phyloP scores from a whole-genome alignment of 352 stramenopile species.

The Pythium myriotylum region DNA sequence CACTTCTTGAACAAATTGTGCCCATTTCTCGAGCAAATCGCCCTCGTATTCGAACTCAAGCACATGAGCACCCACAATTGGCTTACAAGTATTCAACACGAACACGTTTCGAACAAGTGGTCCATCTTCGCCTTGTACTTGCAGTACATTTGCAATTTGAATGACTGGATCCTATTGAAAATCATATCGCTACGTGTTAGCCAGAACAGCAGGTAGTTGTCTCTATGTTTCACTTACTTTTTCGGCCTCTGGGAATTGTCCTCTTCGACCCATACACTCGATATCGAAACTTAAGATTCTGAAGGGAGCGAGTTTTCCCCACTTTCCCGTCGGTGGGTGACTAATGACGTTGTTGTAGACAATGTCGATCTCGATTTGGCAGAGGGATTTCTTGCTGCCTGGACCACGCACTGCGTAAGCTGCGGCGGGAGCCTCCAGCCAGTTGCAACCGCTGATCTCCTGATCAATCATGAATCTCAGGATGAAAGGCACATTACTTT shows the following conservation, averaged over 20 bases:
- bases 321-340: conserved; percentile 93
- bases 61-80: conserved; percentile 98
- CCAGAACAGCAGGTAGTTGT: no score
- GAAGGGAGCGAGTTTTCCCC: conserved; percentile 97
- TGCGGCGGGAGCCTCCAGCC: conserved; percentile 93
- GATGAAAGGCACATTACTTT: conserved; percentile 99
- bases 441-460: conserved; percentile 97
- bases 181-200: no score
- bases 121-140: conserved; percentile 75
- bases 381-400: conserved; percentile 85
- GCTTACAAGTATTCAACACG: conserved; percentile 96
- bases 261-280: conserved; percentile 99
- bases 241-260: conserved; percentile 89
- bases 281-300: conserved; percentile 99
- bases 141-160: conserved; percentile 98
- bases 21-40: conserved; percentile 98
- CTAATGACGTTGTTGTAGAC: conserved; percentile 97
- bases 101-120: conserved; percentile 96
- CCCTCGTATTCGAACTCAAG: conserved; percentile 96
- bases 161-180: conserved; percentile 97
- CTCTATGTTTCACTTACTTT: conserved; percentile 34
- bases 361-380: conserved; percentile 97
- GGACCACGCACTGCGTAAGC: conserved; percentile 89
- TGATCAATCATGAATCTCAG: conserved; percentile 99
- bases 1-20: conserved; percentile 93